phyloP scores from a whole-genome alignment of 257 asterid species.

The Haberlea rhodopensis region DNA sequence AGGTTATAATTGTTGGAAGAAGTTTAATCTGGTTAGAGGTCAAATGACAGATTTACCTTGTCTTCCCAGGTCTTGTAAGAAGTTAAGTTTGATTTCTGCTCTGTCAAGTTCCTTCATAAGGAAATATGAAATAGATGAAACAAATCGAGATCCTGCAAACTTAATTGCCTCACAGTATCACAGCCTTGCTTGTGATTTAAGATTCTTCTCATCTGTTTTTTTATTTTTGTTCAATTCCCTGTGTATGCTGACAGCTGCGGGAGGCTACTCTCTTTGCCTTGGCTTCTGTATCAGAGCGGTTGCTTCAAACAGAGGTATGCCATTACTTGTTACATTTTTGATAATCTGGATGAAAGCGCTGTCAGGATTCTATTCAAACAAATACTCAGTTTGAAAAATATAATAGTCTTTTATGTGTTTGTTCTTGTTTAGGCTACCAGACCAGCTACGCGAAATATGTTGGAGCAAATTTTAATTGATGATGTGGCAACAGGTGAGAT shows the following conservation, averaged over 20 bases:
- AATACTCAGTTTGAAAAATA: not conserved
- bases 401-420: conserved; percentile 20
- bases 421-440: conserved; percentile 56
- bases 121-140: not conserved
- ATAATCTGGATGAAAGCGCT: not conserved
- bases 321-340: conserved; percentile 6
- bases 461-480: conserved; percentile 72
- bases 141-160: not conserved
- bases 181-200: conserved; percentile 2
- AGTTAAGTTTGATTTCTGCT: conserved; percentile 14
- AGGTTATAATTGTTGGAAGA: not conserved
- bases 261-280: conserved; percentile 88
- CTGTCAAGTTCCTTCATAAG: not conserved
- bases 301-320: conserved; percentile 81
- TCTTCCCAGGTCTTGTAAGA: not conserved
- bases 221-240: conserved; percentile 17
- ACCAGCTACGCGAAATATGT: conserved; percentile 46
- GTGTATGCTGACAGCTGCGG: conserved; percentile 56
- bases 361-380: conserved; percentile 19
- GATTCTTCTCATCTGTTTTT: conserved; percentile 14
- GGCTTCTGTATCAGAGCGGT: conserved; percentile 82
- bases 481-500: conserved; percentile 75
- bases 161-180: conserved; percentile 8
- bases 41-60: not conserved
- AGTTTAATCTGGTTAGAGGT: not conserved